phyloP scores from a whole-genome alignment of 352 stramenopile species.

The Pythium brassicae region DNA sequence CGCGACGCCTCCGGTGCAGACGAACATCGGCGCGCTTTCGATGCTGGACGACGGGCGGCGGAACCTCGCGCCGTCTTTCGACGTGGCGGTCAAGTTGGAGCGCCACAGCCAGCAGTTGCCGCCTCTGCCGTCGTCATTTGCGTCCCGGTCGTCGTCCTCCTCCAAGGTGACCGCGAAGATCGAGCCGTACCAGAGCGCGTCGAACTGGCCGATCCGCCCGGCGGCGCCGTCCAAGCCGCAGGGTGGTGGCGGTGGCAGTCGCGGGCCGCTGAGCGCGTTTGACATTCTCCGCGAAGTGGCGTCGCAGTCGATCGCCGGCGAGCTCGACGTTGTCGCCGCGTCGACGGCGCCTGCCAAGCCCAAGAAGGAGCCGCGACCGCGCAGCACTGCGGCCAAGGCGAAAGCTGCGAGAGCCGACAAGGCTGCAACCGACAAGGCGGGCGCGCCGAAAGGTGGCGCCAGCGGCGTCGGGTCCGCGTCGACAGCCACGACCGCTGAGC shows the following conservation, averaged over 20 bases:
- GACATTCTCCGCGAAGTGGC: conserved; percentile 83
- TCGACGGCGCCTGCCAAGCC: conserved; percentile 3
- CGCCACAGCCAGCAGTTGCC: conserved; percentile 24
- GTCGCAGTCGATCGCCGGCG: conserved; percentile 53
- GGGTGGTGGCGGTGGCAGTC: neutral
- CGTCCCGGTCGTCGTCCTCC: conserved; percentile 1
- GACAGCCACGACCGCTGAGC: conserved; percentile 14
- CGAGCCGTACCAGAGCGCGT: conserved; percentile 21
- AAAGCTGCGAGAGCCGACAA: conserved; percentile 3
- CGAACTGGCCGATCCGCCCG: conserved; percentile 17
- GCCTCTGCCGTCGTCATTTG: conserved; percentile 13
- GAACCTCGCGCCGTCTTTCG: conserved; percentile 14
- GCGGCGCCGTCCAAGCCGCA: conserved; percentile 1
- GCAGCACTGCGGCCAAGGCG: conserved; percentile 1
- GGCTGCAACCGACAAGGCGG: conserved; percentile 6
- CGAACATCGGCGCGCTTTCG: conserved; percentile 27
- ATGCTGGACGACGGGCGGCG: conserved; percentile 25
- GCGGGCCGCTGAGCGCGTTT: conserved; percentile 60
- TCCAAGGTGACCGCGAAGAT: neutral
- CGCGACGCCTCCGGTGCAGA: conserved; percentile 20
- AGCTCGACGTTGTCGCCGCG: conserved; percentile 29
- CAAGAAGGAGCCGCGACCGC: conserved; percentile 8
- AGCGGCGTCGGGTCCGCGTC: conserved; percentile 12
- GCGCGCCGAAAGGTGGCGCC: conserved; percentile 5
- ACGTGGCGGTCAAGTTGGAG: conserved; percentile 62